Evolutionary conservation across 257 asterid genomes (phyloP).

Genomic region (Nicotiana sylvestris): DNA sequence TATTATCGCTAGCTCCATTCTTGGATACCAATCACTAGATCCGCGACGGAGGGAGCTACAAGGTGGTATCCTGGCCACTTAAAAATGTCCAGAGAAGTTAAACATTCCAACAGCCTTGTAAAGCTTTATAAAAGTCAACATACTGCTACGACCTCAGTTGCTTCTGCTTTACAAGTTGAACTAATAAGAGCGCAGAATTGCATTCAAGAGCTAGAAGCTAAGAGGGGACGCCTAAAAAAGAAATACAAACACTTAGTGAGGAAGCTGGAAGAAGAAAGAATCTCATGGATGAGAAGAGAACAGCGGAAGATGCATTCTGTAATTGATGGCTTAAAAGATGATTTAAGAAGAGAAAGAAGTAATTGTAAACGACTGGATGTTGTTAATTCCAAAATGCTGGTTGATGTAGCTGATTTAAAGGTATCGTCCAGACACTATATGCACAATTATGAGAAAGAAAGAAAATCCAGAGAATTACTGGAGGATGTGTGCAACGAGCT

Average conservation of each 20-base stretch:
- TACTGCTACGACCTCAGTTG: constrained; percentile 17
- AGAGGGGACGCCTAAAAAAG: constrained; percentile 15
- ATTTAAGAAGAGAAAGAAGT: constrained; percentile 30
- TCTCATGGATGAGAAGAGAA: constrained; percentile 23
- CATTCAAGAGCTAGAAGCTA: constrained; percentile 23
- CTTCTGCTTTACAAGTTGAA: constrained; percentile 26
- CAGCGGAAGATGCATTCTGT: constrained; percentile 11
- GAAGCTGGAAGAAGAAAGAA: constrained; percentile 31
- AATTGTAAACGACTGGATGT: constrained; percentile 19
- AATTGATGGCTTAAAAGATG: constrained; percentile 25
- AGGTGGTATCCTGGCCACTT: constrained; percentile 35
- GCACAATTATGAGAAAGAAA: constrained; percentile 34
- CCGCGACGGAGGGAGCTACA: constrained; percentile 33
- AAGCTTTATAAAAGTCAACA: constrained; percentile 3
- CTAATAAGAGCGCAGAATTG: constrained; percentile 17
- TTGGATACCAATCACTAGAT: constrained; percentile 18
- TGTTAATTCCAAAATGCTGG: constrained; percentile 30
- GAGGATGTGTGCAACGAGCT: constrained; percentile 31
- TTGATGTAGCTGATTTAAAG: constrained; percentile 40
- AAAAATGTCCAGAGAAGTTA: constrained; percentile 9
- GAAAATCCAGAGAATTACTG: constrained; percentile 29
- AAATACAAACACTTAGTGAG: constrained; percentile 22
- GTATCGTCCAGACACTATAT: constrained; percentile 20
- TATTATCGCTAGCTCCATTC: constrained; percentile 18
- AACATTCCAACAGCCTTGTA: constrained; percentile 10